A percentile compares a stretch with the other conserved stretches of the same genome.
Conservation (phyloP, 164 flowering plant genomes). For the Umbellularia californica region DNA sequence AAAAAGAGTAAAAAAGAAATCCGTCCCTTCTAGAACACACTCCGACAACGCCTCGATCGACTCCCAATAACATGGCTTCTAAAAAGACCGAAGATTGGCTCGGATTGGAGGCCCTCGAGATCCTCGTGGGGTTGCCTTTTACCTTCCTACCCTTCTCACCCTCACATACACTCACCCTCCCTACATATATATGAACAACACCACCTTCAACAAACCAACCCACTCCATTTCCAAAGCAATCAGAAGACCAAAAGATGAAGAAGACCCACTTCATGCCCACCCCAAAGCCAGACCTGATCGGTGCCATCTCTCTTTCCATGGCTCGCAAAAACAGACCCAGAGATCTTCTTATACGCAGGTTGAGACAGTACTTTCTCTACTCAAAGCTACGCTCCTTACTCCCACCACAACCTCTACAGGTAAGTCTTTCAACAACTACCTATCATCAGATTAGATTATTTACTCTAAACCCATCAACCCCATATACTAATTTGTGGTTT, state of each 20-base stretch:
- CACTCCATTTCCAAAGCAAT: background rate
- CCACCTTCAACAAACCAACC: too few relatives aligned
- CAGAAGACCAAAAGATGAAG: slow-evolving; percentile 5
- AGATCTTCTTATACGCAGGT: slow-evolving; percentile 4
- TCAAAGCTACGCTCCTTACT: slow-evolving; percentile 14
- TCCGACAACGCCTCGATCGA: too few relatives aligned
- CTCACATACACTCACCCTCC: background rate
- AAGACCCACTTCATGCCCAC: background rate
- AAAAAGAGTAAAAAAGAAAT: too few relatives aligned
- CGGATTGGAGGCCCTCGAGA: slow-evolving; percentile 14
- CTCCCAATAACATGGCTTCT: too few relatives aligned
- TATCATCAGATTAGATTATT: background rate
- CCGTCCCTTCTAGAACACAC: too few relatives aligned
- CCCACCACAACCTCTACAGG: slow-evolving; percentile 8
- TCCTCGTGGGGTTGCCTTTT: slow-evolving; percentile 16
- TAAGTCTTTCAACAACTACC: background rate
- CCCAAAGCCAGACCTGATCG: background rate
- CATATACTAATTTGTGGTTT: background rate
- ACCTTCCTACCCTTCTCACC: background rate
- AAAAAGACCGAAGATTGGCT: too few relatives aligned
- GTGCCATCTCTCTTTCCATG: background rate
- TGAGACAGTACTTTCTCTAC: slow-evolving; percentile 11
- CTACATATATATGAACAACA: background rate
- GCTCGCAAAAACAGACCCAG: slow-evolving; percentile 12
- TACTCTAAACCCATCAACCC: background rate